Conservation (phyloP, 352 stramenopile genomes). For the Phytophthora pinifolia region DNA sequence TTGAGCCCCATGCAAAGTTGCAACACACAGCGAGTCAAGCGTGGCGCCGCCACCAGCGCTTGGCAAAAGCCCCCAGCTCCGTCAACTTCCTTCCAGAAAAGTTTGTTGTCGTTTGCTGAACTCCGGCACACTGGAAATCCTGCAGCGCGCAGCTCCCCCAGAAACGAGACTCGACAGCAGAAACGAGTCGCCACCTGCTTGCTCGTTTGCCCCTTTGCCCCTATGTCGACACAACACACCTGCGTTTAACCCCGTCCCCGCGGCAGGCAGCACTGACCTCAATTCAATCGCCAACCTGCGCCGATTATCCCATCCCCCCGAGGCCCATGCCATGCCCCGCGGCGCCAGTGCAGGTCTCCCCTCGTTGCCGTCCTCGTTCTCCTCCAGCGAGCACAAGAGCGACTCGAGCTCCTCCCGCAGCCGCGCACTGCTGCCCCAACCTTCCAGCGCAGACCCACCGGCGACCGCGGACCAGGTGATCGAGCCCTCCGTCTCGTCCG, state of each 20-base stretch:
- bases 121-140: slow-evolving; percentile 3
- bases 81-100: slow-evolving; percentile 22
- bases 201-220: background rate
- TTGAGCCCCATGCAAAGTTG: background rate
- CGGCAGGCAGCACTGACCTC: slow-evolving; percentile 15
- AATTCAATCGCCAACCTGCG: slow-evolving; percentile 34
- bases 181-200: slow-evolving; percentile 33
- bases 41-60: background rate
- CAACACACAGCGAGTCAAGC: slow-evolving; percentile 2
- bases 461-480: slow-evolving; percentile 25
- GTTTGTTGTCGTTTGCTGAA: slow-evolving; percentile 24
- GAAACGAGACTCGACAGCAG: slow-evolving; percentile 23
- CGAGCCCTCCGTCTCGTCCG: slow-evolving; percentile 35
- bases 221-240: slow-evolving; percentile 22
- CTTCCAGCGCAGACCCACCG: slow-evolving; percentile 15
- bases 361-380: slow-evolving; percentile 26
- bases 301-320: slow-evolving; percentile 11
- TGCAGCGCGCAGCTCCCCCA: slow-evolving; percentile 8
- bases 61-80: background rate
- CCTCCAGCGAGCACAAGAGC: slow-evolving; percentile 33
- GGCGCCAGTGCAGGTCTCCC: slow-evolving; percentile 17
- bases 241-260: slow-evolving; percentile 30
- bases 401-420: slow-evolving; percentile 20
- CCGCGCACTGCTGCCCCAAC: slow-evolving; percentile 7
- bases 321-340: slow-evolving; percentile 36